phyloP scores from a whole-genome alignment of 371 early-diverging fungal species.

The Dinochytrium kinnereticum region DNA sequence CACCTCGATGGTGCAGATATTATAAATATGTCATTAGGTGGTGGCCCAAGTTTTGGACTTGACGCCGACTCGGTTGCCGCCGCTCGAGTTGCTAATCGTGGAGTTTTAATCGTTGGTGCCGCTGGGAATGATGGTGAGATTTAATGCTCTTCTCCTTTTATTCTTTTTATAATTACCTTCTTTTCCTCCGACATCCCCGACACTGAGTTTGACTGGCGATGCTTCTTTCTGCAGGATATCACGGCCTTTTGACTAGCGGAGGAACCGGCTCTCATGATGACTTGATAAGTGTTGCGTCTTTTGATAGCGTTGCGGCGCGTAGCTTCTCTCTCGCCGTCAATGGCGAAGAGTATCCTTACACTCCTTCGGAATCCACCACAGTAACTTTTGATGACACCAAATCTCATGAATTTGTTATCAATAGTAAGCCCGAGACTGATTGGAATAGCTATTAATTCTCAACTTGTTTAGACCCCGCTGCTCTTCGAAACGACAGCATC shows the following conservation, averaged over 20 bases:
- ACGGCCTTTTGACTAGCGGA: conserved; percentile 67
- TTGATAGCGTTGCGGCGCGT: conserved; percentile 57
- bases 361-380: neutral
- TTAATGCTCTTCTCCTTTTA: no score
- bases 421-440: no score
- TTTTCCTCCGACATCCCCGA: no score
- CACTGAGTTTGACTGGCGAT: no score
- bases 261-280: conserved; percentile 67
- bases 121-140: conserved; percentile 52
- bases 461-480: conserved; percentile 14
- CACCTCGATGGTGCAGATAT: conserved; percentile 66
- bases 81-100: conserved; percentile 33
- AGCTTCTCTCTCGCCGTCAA: neutral
- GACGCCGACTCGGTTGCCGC: conserved; percentile 30
- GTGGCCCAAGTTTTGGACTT: conserved; percentile 52
- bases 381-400: neutral
- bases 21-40: conserved; percentile 73
- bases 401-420: neutral
- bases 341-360: conserved; percentile 1
- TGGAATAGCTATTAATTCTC: neutral
- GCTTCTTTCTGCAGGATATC: conserved; percentile 7
- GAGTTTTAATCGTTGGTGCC: conserved; percentile 16
- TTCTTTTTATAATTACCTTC: neutral
- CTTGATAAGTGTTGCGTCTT: conserved; percentile 70
- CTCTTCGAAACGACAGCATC: neutral